Percentiles rank a stretch among this genome's conserved stretches.
These are phyloP conservation scores for Linum trigynum DNA, from an alignment of 345 rosid species.

Conservation along the genomic window DNA sequence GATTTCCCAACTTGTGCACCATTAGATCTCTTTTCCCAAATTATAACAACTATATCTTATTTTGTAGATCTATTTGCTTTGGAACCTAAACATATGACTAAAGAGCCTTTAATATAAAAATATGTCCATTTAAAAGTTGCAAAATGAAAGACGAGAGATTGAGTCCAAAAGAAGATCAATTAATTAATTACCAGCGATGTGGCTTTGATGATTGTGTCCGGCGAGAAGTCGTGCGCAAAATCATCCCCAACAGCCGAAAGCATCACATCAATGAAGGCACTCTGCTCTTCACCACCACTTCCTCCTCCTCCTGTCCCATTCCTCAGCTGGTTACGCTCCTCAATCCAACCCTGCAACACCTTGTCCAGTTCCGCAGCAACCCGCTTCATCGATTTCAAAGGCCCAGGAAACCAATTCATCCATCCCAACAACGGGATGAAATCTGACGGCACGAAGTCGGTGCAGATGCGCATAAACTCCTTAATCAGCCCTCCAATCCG, in stretches of 20 bases:
- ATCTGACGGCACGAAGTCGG: slow-evolving; percentile 22
- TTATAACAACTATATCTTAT: too few relatives aligned
- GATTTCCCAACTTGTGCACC: too few relatives aligned
- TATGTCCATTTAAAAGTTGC: too few relatives aligned
- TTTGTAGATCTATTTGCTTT: too few relatives aligned
- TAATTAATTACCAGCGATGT: slow-evolving; percentile 15
- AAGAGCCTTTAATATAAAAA: too few relatives aligned
- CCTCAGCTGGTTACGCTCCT: slow-evolving; percentile 19
- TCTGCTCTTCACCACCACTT: neutral
- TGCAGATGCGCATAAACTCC: slow-evolving; percentile 21
- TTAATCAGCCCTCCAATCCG: slow-evolving; percentile 20
- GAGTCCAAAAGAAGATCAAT: neutral
- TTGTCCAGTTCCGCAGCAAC: slow-evolving; percentile 19
- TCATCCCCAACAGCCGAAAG: slow-evolving; percentile 13
- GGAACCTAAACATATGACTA: too few relatives aligned
- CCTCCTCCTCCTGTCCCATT: neutral
- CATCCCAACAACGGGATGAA: slow-evolving; percentile 24
- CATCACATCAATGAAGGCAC: slow-evolving; percentile 19
- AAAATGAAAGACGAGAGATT: too few relatives aligned
- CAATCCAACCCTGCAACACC: slow-evolving; percentile 24
- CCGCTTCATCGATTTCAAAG: slow-evolving; percentile 13
- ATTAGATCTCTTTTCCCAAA: too few relatives aligned
- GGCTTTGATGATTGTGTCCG: slow-evolving; percentile 17
- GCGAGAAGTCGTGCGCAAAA: slow-evolving; percentile 9
- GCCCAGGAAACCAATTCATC: slow-evolving; percentile 16